These are phyloP conservation scores for Solanum appendiculatum DNA, from an alignment of 257 asterid species.

Conservation along the genomic window DNA sequence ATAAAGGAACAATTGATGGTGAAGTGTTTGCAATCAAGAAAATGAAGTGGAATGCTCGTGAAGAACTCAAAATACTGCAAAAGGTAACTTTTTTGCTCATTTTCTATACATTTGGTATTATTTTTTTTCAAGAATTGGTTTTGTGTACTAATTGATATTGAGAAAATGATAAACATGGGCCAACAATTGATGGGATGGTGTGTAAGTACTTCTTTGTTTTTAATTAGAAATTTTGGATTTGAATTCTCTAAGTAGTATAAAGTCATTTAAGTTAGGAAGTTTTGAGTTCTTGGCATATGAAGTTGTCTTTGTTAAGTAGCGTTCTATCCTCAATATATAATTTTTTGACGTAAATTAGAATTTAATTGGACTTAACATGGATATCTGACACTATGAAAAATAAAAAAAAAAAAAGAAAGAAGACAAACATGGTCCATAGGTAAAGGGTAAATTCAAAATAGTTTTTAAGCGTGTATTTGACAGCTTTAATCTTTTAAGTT, in stretches of 20 bases:
- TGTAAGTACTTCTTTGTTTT: fast-evolving
- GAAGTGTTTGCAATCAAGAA: slow-evolving; percentile 85
- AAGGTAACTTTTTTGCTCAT: slow-evolving; percentile 37
- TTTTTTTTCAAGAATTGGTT: not conserved
- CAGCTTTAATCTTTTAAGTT: too few species aligned
- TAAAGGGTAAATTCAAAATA: not conserved
- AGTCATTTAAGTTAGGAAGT: too few species aligned
- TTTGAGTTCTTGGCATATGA: too few species aligned
- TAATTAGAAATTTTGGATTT: fast-evolving
- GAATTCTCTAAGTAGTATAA: too few species aligned
- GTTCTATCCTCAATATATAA: too few species aligned
- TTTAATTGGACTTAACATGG: fast-evolving
- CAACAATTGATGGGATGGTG: too few species aligned
- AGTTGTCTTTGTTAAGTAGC: not conserved
- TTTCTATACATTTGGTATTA: not conserved
- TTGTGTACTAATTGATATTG: not conserved
- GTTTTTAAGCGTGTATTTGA: not conserved
- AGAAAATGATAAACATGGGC: not conserved
- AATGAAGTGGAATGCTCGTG: slow-evolving; percentile 97
- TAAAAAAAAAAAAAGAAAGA: too few species aligned
- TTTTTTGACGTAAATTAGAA: fast-evolving
- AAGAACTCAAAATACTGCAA: slow-evolving; percentile 90
- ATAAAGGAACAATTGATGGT: slow-evolving; percentile 60
- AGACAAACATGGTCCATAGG: not conserved
- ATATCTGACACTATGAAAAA: fast-evolving